phyloP scores from a whole-genome alignment of 1,284 basidiomycete genomes.

The Cerrena zonata region DNA sequence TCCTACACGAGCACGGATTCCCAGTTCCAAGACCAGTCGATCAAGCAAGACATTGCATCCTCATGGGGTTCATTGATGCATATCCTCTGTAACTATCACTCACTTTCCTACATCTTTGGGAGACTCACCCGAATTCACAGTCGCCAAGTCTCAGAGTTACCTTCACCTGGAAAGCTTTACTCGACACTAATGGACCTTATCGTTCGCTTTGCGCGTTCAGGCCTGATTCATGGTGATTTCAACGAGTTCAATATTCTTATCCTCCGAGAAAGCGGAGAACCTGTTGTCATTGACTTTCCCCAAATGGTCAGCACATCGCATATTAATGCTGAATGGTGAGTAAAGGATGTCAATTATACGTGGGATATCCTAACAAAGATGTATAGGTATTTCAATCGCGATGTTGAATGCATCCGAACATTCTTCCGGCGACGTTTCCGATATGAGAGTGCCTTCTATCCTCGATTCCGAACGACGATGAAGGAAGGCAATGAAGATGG shows the following conservation, averaged over 20 bases:
- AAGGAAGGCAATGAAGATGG: conserved; percentile 40
- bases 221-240: conserved; percentile 97
- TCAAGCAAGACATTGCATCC: conserved; percentile 88
- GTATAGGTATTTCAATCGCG: conserved; percentile 92
- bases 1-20: conserved; percentile 89
- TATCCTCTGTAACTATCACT: conserved; percentile 74
- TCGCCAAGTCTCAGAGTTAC: conserved; percentile 81
- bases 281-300: conserved; percentile 96
- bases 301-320: conserved; percentile 99
- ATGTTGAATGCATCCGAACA: conserved; percentile 91
- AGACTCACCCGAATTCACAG: conserved; percentile 34
- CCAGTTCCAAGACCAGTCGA: conserved; percentile 92
- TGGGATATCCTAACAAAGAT: conserved; percentile 10
- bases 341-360: conserved; percentile 1
- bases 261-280: conserved; percentile 71
- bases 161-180: conserved; percentile 85
- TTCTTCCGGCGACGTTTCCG: conserved; percentile 92
- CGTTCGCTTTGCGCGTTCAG: conserved; percentile 86
- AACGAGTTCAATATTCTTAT: conserved; percentile 99
- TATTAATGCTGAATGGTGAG: conserved; percentile 92
- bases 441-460: conserved; percentile 87
- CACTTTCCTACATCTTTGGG: conserved; percentile 9
- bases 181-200: conserved; percentile 93
- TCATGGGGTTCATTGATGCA: conserved; percentile 94
- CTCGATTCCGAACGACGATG: conserved; percentile 66